Conservation (phyloP, 768 basidiomycete genomes). For the Omphalotus guepiniiformis region DNA sequence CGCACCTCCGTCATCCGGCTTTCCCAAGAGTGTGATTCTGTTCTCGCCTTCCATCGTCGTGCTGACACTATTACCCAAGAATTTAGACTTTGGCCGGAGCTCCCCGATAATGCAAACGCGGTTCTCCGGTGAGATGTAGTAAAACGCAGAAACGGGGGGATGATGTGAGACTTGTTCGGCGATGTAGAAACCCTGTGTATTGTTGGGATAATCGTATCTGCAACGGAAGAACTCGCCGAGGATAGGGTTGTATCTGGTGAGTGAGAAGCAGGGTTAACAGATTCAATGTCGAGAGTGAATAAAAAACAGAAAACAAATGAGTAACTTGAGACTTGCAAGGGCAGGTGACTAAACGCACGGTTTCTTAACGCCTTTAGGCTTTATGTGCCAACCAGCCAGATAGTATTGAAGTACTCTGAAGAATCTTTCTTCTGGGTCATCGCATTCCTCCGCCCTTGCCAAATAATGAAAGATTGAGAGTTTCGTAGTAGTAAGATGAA, state of each 20-base stretch:
- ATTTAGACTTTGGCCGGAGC: conserved; percentile 91
- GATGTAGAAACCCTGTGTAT: conserved; percentile 87
- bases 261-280: too few species aligned
- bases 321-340: neutral
- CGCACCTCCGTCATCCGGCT: conserved; percentile 83
- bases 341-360: conserved; percentile 81
- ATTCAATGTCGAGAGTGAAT: conserved; percentile 6
- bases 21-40: conserved; percentile 76
- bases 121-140: conserved; percentile 91
- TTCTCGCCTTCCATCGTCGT: conserved; percentile 98
- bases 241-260: conserved; percentile 85
- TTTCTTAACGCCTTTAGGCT: conserved; percentile 99
- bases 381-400: conserved; percentile 99
- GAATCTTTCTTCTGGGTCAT: conserved; percentile 87
- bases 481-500: too few species aligned
- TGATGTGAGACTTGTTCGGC: conserved; percentile 98
- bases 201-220: conserved; percentile 87
- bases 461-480: conserved; percentile 10
- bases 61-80: conserved; percentile 94
- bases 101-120: conserved; percentile 86
- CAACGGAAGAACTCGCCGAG: conserved; percentile 99
- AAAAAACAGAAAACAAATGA: conserved; percentile 2
- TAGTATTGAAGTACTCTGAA: conserved; percentile 90
- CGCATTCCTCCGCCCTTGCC: conserved; percentile 75
- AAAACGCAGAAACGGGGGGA: conserved; percentile 93